These are phyloP conservation scores for Sphagnum magellanicum DNA, from an alignment of 228 moss, liverwort and hornwort genomes.

Conservation along the genomic window DNA sequence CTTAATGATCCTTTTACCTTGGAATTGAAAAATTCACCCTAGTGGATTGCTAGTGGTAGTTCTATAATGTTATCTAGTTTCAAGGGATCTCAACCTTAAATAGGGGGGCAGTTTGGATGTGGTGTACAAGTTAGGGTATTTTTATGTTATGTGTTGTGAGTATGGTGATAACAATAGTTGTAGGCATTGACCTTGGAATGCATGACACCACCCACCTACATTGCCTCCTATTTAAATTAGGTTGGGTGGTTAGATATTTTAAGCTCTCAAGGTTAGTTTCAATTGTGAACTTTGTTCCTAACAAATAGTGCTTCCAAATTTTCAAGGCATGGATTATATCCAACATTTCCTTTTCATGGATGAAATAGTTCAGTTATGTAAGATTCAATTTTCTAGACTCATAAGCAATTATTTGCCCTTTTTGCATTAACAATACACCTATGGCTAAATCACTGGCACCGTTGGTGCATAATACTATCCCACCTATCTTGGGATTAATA, in stretches of 20 bases:
- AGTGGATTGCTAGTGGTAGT: no score
- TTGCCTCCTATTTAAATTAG: constrained; percentile 1
- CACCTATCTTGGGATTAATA: neutral
- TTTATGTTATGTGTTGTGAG: no score
- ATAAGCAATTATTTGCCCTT: neutral
- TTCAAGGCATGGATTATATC: constrained; percentile 6
- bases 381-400: constrained; percentile 8
- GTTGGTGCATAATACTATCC: neutral
- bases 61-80: no score
- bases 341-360: constrained; percentile 5
- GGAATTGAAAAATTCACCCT: no score
- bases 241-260: constrained; percentile 1
- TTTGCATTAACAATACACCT: neutral
- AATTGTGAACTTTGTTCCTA: neutral
- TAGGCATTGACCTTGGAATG: no score
- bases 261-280: neutral
- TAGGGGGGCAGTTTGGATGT: no score
- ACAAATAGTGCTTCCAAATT: constrained; percentile 2
- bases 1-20: no score
- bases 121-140: no score
- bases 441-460: constrained; percentile 1
- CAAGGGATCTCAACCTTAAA: no score
- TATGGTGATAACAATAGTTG: no score
- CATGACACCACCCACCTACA: no score
- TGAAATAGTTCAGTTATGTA: neutral